Conservation (phyloP, 2,329 filamentous ascomycete genomes). For the Ceratocystis harringtonii region DNA sequence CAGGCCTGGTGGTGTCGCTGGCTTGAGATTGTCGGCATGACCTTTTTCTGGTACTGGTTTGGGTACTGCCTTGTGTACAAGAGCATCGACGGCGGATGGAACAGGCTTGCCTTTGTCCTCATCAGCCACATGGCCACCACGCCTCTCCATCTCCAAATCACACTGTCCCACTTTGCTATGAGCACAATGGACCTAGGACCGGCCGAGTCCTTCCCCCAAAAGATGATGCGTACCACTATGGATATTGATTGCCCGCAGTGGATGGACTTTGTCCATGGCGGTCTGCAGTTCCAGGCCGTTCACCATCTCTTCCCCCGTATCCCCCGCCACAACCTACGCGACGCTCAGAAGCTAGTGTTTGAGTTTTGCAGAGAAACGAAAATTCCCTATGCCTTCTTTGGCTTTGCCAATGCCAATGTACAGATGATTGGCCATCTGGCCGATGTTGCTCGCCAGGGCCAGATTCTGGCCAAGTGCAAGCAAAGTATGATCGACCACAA, state of each 20-base stretch:
- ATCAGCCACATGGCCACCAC: conserved; percentile 69
- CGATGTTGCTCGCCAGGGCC: conserved; percentile 66
- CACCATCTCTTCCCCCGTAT: conserved; percentile 76
- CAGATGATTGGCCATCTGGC: conserved; percentile 61
- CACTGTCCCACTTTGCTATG: conserved; percentile 86
- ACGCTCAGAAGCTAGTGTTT: conserved; percentile 58
- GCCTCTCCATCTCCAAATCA: conserved; percentile 78
- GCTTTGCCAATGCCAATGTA: conserved; percentile 71
- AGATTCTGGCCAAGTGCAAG: conserved; percentile 62
- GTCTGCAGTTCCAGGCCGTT: conserved; percentile 77
- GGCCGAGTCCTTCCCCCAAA: conserved; percentile 74
- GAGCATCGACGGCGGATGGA: conserved; percentile 51
- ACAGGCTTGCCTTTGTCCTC: conserved; percentile 59
- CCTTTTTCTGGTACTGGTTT: conserved; percentile 77
- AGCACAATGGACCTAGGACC: conserved; percentile 74
- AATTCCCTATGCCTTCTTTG: conserved; percentile 74
- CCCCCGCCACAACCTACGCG: conserved; percentile 69
- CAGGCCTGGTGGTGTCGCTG: conserved; percentile 71
- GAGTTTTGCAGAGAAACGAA: conserved; percentile 70
- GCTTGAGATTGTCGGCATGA: conserved; percentile 60
- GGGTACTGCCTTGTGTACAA: conserved; percentile 69
- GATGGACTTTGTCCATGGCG: conserved; percentile 81
- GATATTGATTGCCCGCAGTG: conserved; percentile 77
- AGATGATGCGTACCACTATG: conserved; percentile 87
- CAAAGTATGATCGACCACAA: conserved; percentile 21